phyloP scores from a whole-genome alignment of 2,329 filamentous ascomycete species.

The Nigrospora oryzae region DNA sequence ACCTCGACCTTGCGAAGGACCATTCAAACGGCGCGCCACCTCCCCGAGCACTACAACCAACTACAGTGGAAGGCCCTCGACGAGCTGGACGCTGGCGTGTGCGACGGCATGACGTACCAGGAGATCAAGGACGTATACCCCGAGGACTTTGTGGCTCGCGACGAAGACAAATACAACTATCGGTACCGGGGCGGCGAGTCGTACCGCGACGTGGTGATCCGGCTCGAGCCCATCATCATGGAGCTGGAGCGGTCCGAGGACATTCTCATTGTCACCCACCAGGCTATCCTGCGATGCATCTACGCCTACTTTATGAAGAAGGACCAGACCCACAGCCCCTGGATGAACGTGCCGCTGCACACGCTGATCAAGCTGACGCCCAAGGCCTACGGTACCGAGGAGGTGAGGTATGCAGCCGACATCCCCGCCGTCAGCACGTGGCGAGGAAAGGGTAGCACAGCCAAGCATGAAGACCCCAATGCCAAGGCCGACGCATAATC shows the following conservation, averaged over 20 bases:
- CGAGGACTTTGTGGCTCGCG: slow-evolving; percentile 89
- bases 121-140: slow-evolving; percentile 88
- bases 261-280: slow-evolving; percentile 95
- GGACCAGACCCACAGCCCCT: slow-evolving; percentile 83
- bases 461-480: slow-evolving; percentile 68
- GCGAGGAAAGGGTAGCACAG: slow-evolving; percentile 83
- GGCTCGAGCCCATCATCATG: slow-evolving; percentile 98
- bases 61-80: slow-evolving; percentile 98
- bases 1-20: slow-evolving; percentile 66
- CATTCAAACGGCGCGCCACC: slow-evolving; percentile 80
- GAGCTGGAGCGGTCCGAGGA: slow-evolving; percentile 94
- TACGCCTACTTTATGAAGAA: slow-evolving; percentile 99
- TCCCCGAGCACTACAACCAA: slow-evolving; percentile 79
- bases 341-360: slow-evolving; percentile 97
- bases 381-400: slow-evolving; percentile 85
- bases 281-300: slow-evolving; percentile 92
- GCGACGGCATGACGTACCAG: slow-evolving; percentile 91
- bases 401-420: slow-evolving; percentile 79
- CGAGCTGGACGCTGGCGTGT: slow-evolving; percentile 92
- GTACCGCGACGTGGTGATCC: slow-evolving; percentile 93
- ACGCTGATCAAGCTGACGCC: slow-evolving; percentile 95
- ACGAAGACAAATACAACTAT: slow-evolving; percentile 99
- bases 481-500: slow-evolving; percentile 12
- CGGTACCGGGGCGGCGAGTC: slow-evolving; percentile 95
- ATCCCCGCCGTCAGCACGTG: slow-evolving; percentile 96